These are phyloP conservation scores for Taphrina communis DNA, from an alignment of 1,139 yeast species.

Conservation along the genomic window DNA sequence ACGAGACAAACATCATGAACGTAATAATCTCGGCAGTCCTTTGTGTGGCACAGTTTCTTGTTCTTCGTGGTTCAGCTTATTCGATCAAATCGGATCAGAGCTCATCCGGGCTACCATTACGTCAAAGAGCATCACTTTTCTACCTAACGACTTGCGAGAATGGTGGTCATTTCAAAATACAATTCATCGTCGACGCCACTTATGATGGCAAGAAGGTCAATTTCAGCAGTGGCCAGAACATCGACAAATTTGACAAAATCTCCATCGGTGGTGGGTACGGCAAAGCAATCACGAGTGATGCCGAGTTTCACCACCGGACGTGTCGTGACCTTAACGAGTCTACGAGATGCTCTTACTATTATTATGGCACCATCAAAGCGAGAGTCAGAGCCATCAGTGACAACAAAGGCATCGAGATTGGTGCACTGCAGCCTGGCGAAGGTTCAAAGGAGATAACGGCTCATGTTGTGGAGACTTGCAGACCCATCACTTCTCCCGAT, in stretches of 20 bases:
- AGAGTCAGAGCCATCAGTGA: background rate
- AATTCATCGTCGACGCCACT: constrained; percentile 2
- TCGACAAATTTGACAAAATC: background rate
- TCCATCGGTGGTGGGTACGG: constrained; percentile 5
- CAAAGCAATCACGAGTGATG: constrained; percentile 1
- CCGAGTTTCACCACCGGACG: background rate
- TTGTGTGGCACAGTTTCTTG: background rate
- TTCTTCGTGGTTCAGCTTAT: background rate
- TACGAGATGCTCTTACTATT: background rate
- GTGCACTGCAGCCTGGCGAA: background rate
- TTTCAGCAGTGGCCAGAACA: background rate
- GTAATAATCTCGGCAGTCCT: background rate
- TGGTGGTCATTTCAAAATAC: background rate
- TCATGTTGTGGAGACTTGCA: background rate
- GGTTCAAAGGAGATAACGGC: background rate
- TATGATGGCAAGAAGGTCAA: background rate
- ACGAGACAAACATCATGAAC: too few species aligned
- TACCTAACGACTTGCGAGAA: background rate
- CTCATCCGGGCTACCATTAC: background rate
- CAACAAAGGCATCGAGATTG: background rate
- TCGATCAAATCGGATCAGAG: background rate
- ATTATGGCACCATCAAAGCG: constrained; percentile 2
- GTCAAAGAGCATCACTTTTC: background rate
- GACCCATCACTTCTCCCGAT: background rate
- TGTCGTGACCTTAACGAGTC: background rate